Evolutionary conservation across 2,329 filamentous ascomycete species (phyloP).

Genomic region (Aspergillus sojae): DNA sequence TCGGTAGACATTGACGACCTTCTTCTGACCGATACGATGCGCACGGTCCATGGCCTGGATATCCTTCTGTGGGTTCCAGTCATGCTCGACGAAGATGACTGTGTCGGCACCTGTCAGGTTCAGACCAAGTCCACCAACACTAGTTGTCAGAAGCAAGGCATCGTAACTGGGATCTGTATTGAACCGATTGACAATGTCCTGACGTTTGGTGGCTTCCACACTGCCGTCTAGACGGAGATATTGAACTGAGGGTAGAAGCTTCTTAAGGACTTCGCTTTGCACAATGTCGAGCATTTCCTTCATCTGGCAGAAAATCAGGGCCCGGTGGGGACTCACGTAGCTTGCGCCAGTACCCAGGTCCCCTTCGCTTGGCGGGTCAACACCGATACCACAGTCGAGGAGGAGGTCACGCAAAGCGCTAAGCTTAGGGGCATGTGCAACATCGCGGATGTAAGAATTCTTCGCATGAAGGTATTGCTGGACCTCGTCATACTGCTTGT

Average conservation of each 20-base stretch:
- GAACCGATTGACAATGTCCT: slow-evolving; percentile 98
- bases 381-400: slow-evolving; percentile 97
- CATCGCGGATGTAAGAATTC: slow-evolving; percentile 80
- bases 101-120: slow-evolving; percentile 97
- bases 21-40: slow-evolving; percentile 98
- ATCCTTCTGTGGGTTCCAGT: slow-evolving; percentile 99
- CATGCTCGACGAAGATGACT: slow-evolving; percentile 98
- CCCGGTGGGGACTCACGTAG: slow-evolving; percentile 93
- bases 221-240: slow-evolving; percentile 92
- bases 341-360: slow-evolving; percentile 64
- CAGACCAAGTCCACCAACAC: slow-evolving; percentile 88
- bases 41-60: slow-evolving; percentile 98
- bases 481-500: slow-evolving; percentile 86
- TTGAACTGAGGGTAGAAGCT: slow-evolving; percentile 88
- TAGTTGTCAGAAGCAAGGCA: slow-evolving; percentile 88
- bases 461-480: slow-evolving; percentile 78
- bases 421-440: slow-evolving; percentile 88
- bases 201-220: slow-evolving; percentile 88
- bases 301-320: slow-evolving; percentile 98
- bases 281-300: slow-evolving; percentile 99
- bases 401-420: slow-evolving; percentile 85
- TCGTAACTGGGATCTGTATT: slow-evolving; percentile 98
- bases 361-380: slow-evolving; percentile 60
- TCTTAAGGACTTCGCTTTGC: slow-evolving; percentile 86
- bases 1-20: slow-evolving; percentile 98